Evolutionary conservation across 1,139 yeast genomes (phyloP), one percentile per base, ranked within the genome.

Genomic region (Candida sp.): DNA sequence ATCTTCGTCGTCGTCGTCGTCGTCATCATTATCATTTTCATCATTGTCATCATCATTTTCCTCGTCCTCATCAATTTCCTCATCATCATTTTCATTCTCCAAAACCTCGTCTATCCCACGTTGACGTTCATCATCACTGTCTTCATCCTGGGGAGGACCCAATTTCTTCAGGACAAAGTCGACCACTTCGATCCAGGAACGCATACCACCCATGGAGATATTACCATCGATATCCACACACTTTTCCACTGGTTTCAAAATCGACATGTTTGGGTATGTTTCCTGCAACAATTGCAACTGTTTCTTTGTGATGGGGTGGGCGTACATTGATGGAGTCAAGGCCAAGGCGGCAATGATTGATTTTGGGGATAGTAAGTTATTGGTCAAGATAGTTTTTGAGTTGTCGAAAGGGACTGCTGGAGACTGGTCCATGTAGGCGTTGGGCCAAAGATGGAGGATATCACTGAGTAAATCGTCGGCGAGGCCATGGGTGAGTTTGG

Each of bases 141-240:
- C 61, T 2, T 49, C 55, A 11, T 47, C 52, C 15, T 45, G 48
- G 1, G 65, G 65, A 27, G 52, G 53, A 5, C 68, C 68, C 8
- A 63, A 49, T 41, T 58, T 60, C 41, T 61, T 52, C 46, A 53
- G 49, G 21, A 62, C 64, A 43, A 58, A 54, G 40, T 60, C 64
- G 12, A 63, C 68, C 39, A 63, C 65, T 40, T 63, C 68, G 37
- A 58, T 42, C 66, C 68, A 63, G 4, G 63, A 54, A 34, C 66
- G 48, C 67, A 63, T 63, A 11, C 68, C 68, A 5, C 68, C 68
- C 68, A 63, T 63, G 5, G 64, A 52, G 12, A 63, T 63, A 38
- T 60, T 61, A 3, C 68, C 68, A 46, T 63, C 65, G n/a, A 55
- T 54, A 47, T 63, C 66, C 21, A 60, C 60, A 36, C 57, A 59